These are phyloP conservation scores for Macrophomina phaseolina DNA, from an alignment of 2,329 filamentous ascomycete species.

Conservation along the genomic window DNA sequence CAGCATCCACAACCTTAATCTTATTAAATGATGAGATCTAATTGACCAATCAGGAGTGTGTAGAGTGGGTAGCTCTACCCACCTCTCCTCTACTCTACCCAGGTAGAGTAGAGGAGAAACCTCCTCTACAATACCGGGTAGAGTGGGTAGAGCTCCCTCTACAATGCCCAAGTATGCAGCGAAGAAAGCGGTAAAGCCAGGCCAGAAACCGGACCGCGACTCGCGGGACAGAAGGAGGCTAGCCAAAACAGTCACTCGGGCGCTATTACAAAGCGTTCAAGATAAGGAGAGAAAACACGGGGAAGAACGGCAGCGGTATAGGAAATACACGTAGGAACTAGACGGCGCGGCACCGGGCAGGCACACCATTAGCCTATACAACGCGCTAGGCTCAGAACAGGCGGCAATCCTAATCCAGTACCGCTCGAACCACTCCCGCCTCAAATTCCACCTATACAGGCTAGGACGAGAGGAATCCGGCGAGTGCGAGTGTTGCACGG, in stretches of 20 bases:
- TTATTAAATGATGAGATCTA: no score
- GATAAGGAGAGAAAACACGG: not conserved
- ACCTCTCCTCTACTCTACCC: no score
- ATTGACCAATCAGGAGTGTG: no score
- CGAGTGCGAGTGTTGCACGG: not conserved
- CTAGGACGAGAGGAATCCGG: not conserved
- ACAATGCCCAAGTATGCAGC: no score
- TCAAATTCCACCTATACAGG: not conserved
- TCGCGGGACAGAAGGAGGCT: not conserved
- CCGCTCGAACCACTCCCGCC: not conserved
- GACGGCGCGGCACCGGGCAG: not conserved
- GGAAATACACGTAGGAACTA: not conserved
- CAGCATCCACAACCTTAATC: no score
- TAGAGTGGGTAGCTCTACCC: no score
- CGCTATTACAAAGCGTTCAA: not conserved
- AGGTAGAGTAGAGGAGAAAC: no score
- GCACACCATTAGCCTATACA: not conserved
- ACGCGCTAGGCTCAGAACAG: not conserved
- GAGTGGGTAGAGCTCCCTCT: no score
- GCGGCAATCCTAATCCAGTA: not conserved
- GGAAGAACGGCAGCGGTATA: not conserved
- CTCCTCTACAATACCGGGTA: no score
- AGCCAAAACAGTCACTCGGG: not conserved
- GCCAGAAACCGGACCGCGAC: not conserved
- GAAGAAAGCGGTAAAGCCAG: not conserved